Percentiles rank a stretch among this genome's conserved stretches.
Conservation (phyloP, 768 basidiomycete genomes). For the Naematelia encephala region DNA sequence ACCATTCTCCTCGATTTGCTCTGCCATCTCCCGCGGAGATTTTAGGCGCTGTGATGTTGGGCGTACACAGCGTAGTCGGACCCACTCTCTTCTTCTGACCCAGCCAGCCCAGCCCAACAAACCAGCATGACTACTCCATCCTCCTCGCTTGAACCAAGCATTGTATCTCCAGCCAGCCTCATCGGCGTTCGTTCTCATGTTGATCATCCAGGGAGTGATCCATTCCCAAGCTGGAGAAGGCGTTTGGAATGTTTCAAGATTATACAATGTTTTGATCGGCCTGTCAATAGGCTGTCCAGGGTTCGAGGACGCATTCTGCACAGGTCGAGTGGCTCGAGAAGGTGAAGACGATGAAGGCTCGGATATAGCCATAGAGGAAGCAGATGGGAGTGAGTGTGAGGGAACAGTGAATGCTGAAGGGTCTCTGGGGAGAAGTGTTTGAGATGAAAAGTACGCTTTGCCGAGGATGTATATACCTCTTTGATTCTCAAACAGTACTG, state of each 20-base stretch:
- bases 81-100: conserved; percentile 45
- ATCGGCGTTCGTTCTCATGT: conserved; percentile 43
- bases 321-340: conserved; percentile 1
- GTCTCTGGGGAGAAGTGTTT: conserved; percentile 35
- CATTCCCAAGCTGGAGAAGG: conserved; percentile 41
- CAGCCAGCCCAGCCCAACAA: conserved; percentile 39
- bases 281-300: conserved; percentile 3
- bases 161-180: conserved; percentile 47
- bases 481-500: conserved; percentile 46
- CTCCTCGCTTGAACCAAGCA: conserved; percentile 37
- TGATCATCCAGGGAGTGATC: conserved; percentile 45
- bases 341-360: not conserved
- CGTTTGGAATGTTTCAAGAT: conserved; percentile 34
- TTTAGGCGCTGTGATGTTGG: not conserved
- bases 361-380: conserved; percentile 23
- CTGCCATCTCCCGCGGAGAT: not conserved
- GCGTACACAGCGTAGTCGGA: conserved; percentile 24
- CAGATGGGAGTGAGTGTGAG: conserved; percentile 23
- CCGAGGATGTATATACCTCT: conserved; percentile 40
- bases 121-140: conserved; percentile 39
- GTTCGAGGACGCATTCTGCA: conserved; percentile 6
- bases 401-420: conserved; percentile 42
- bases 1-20: conserved; percentile 9
- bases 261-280: conserved; percentile 38
- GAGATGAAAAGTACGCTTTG: conserved; percentile 40